These are phyloP conservation scores for Schizopora paradoxa DNA, from an alignment of 1,284 basidiomycete species.

Conservation along the genomic window DNA sequence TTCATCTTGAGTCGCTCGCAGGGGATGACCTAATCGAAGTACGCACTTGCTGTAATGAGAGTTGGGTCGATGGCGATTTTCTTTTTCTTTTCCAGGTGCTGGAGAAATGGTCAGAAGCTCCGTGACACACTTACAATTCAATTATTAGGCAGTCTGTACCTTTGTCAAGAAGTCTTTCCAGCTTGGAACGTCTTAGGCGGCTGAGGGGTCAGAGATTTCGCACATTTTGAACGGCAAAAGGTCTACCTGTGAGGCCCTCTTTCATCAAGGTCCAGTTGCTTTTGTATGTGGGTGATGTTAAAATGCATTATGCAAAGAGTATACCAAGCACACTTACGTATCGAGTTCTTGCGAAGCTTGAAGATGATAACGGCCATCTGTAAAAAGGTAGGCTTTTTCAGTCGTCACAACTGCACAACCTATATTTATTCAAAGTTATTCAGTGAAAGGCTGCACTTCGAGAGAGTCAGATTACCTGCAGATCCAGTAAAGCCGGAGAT, in stretches of 20 bases:
- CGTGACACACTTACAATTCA: not conserved
- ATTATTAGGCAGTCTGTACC: slow-evolving; percentile 33
- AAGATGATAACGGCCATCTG: slow-evolving; percentile 91
- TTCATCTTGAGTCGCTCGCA: slow-evolving; percentile 3
- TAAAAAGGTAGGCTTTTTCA: slow-evolving; percentile 75
- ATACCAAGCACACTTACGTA: slow-evolving; percentile 37
- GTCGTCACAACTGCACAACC: slow-evolving; percentile 79
- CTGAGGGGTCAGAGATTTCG: slow-evolving; percentile 15
- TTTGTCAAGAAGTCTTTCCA: slow-evolving; percentile 85
- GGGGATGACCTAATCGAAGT: slow-evolving; percentile 11
- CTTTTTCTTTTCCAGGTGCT: slow-evolving; percentile 59
- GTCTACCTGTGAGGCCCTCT: slow-evolving; percentile 69
- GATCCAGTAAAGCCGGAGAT: slow-evolving; percentile 94
- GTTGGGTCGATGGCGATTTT: slow-evolving; percentile 81
- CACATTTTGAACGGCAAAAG: not conserved
- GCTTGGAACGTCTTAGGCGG: slow-evolving; percentile 67
- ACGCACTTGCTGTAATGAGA: slow-evolving; percentile 60
- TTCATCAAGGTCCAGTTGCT: slow-evolving; percentile 95
- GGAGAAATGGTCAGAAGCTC: not conserved
- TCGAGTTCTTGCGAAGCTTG: slow-evolving; percentile 91
- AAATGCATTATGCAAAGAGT: slow-evolving; percentile 7
- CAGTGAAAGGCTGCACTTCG: slow-evolving; percentile 7
- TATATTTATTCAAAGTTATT: slow-evolving; percentile 25
- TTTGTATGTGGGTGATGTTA: slow-evolving; percentile 1
- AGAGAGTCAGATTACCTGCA: slow-evolving; percentile 52